Evolutionary conservation across 192 early-diverging fungal genomes (phyloP), one percentile per base, ranked within the genome.

Genomic region (Lobosporangium transversale): DNA sequence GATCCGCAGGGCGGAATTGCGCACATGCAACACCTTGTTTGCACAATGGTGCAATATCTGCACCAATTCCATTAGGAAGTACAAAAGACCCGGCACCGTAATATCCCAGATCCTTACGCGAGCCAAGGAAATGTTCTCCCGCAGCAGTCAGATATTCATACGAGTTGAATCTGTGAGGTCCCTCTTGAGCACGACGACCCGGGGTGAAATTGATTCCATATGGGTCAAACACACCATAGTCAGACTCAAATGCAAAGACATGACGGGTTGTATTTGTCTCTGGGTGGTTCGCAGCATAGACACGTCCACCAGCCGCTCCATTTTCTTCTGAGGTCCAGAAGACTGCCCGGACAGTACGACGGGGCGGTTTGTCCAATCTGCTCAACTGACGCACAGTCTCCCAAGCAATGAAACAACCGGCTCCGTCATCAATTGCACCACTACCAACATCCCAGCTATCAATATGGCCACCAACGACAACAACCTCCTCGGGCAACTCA

Each of bases 321-420:
- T 83, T 87, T 62, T 89, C 88, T 56, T 89, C 88, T 49, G 85
- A 85, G 61, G 83, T 87, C 82, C 82, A 89, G 79, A 87, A 85
- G 1, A 89, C 88, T 17, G 83, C 80, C 12, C 88, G 88, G 32
- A 89, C 80, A 20, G 88, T 86, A 37, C 84, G 82, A 6, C 79
- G 80, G 42, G 86, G 83, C 27, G 65, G 61, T 14, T 62, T 69
- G 15, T 62, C 58, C 36, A 76, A 27, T 32, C 52, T 55, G 44
- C 78, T 79, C 10, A 67, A 40, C 26, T 66, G 62, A 1, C 76
- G 62, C 17, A 89, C 53, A 24, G 81, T 43, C 32, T 76, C 73
- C 73, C 73, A 76, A 4, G 57, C 73, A 61, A 86, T 62, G 32
- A 89, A 86, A 51, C 76, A 80, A 10, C 88, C 85, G 6, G 86